Evolutionary conservation across 2,329 filamentous ascomycete genomes (phyloP).

Genomic region (Myriosclerotinia curreyana): DNA sequence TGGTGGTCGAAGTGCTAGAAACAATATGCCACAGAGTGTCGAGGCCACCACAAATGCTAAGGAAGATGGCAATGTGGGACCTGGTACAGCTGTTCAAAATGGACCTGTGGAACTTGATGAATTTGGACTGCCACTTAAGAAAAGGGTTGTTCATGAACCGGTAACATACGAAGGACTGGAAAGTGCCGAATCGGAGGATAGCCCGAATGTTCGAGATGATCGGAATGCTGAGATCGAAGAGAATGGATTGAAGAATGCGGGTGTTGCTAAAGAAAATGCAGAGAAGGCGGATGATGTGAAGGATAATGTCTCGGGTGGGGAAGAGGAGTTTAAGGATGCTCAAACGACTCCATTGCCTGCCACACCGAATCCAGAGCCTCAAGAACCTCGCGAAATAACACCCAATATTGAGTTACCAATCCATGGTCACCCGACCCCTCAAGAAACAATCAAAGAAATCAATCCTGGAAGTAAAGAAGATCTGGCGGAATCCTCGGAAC

Average conservation of each 20-base stretch:
- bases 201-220: neutral
- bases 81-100: slow-evolving; percentile 19
- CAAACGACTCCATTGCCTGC: slow-evolving; percentile 37
- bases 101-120: slow-evolving; percentile 57
- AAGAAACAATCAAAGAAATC: slow-evolving; percentile 22
- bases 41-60: slow-evolving; percentile 29
- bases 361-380: slow-evolving; percentile 28
- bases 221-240: slow-evolving; percentile 4
- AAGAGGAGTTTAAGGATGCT: slow-evolving; percentile 44
- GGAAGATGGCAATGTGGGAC: slow-evolving; percentile 28
- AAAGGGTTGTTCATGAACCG: slow-evolving; percentile 42
- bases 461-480: slow-evolving; percentile 19
- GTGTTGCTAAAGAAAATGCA: neutral
- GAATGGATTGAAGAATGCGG: slow-evolving; percentile 18
- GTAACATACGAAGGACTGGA: slow-evolving; percentile 26
- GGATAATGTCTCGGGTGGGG: slow-evolving; percentile 39
- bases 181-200: neutral
- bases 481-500: slow-evolving; percentile 15
- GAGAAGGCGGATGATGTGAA: slow-evolving; percentile 24
- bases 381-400: slow-evolving; percentile 21
- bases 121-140: slow-evolving; percentile 65
- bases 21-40: slow-evolving; percentile 37
- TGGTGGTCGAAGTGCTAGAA: slow-evolving; percentile 24
- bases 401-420: slow-evolving; percentile 7
- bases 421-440: slow-evolving; percentile 9